Conservation (phyloP, 257 asterid genomes). For the Sherardia arvensis region DNA sequence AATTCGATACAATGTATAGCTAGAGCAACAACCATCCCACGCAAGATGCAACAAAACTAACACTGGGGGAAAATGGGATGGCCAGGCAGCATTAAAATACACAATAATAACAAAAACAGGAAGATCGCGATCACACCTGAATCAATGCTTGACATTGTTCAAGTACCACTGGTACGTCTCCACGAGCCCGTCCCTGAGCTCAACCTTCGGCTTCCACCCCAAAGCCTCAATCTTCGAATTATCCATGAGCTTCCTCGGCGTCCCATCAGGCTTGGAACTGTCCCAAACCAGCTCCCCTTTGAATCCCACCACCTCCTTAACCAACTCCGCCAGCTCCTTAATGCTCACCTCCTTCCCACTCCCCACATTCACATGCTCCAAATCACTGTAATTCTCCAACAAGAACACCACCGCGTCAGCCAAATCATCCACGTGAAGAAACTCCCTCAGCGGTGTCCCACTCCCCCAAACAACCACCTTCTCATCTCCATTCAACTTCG, state of each 20-base stretch:
- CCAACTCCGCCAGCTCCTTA: slow-evolving; percentile 77
- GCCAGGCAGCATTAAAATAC: background rate
- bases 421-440: slow-evolving; percentile 81
- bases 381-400: slow-evolving; percentile 59
- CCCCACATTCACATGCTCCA: slow-evolving; percentile 89
- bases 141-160: slow-evolving; percentile 47
- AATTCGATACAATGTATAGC: background rate
- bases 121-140: slow-evolving; percentile 27
- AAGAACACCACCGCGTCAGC: slow-evolving; percentile 71
- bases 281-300: slow-evolving; percentile 84
- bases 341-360: slow-evolving; percentile 85
- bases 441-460: slow-evolving; percentile 85
- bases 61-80: background rate
- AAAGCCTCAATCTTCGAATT: slow-evolving; percentile 60
- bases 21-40: slow-evolving; percentile 1
- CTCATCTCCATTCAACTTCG: slow-evolving; percentile 38
- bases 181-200: slow-evolving; percentile 61
- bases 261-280: slow-evolving; percentile 80
- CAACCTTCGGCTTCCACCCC: slow-evolving; percentile 82
- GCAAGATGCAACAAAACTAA: background rate
- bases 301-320: slow-evolving; percentile 81
- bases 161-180: slow-evolving; percentile 75
- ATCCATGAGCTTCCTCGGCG: slow-evolving; percentile 96
- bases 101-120: background rate
- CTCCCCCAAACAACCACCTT: slow-evolving; percentile 91